Evolutionary conservation across 2,329 filamentous ascomycete genomes (phyloP), one percentile per base, ranked within the genome.

Genomic region (Ascochyta viciae-villosae): DNA sequence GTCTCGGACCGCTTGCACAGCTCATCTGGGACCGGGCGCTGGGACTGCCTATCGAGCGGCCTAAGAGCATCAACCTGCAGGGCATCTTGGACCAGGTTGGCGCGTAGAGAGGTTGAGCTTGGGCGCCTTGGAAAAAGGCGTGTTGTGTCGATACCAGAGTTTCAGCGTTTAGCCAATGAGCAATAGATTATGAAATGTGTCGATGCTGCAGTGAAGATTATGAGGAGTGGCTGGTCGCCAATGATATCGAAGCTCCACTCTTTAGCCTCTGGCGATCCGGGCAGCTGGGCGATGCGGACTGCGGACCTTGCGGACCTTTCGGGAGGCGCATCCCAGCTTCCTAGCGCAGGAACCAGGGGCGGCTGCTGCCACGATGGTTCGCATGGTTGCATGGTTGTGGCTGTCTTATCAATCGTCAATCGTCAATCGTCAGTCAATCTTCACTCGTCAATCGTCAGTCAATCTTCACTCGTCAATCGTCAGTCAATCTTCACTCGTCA

Each of bases 1-100:
- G 85, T 49, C 82, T 99, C 15, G 95, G 95, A 7, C 95, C 95
- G 22, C 83, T 99, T 44, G 92, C 92, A 39, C 95, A 99, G 78
- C 83, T 99, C 62, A 89, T 99, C 75, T 98, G 95, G 95, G 94
- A 98, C 76, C 87, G 95, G 45, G 93, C 93, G 15, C 80, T 99
- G 61, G 95, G 95, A 50, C 82, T 98, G 74, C 95, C 95, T 10
- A 99, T 99, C 72, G 95, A 99, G 87, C 85, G 94, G 60, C 95
- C 95, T 45, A 99, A 99, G 90, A 96, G 91, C 78, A 96, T 98
- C 75, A 95, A 96, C 79, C 82, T 99, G 52, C 84, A 91, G 76
- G 94, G 94, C 10, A 80, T 99, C 65, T 80, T 96, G 65, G 89
- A 93, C 66, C 76, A 79, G 65, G 77, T 80, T 42, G 66, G 76